These are phyloP conservation scores for Mycena polygramma DNA, from an alignment of 768 basidiomycete species.

Conservation along the genomic window DNA sequence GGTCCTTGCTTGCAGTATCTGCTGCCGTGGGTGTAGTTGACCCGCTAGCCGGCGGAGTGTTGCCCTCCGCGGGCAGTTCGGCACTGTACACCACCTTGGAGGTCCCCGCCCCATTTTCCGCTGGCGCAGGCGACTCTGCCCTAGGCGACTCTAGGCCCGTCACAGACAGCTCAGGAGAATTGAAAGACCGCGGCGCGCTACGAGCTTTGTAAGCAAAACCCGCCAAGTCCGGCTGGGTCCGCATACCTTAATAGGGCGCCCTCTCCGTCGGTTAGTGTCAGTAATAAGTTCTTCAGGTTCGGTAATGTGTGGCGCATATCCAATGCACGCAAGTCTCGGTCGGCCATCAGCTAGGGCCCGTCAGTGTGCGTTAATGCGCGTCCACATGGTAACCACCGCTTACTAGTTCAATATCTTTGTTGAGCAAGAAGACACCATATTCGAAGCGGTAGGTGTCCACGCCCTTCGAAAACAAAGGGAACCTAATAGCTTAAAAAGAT, in stretches of 20 bases:
- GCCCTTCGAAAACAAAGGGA: slow-evolving; percentile 93
- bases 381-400: slow-evolving; percentile 35
- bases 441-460: slow-evolving; percentile 98
- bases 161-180: slow-evolving; percentile 33
- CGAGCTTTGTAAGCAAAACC: slow-evolving; percentile 13
- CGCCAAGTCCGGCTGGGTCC: not conserved
- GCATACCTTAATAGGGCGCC: slow-evolving; percentile 52
- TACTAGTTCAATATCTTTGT: slow-evolving; percentile 98
- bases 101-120: slow-evolving; percentile 45
- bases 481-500: slow-evolving; percentile 63
- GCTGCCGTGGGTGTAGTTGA: slow-evolving; percentile 66
- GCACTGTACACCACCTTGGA: slow-evolving; percentile 50
- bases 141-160: slow-evolving; percentile 42
- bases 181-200: slow-evolving; percentile 31
- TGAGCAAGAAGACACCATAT: slow-evolving; percentile 96
- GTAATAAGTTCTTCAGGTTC: slow-evolving; percentile 93
- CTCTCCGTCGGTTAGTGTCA: slow-evolving; percentile 86
- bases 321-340: slow-evolving; percentile 87
- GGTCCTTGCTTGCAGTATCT: slow-evolving; percentile 51
- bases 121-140: slow-evolving; percentile 42
- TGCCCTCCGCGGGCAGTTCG: slow-evolving; percentile 47
- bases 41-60: slow-evolving; percentile 66
- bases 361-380: not conserved
- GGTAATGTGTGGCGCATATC: slow-evolving; percentile 97
- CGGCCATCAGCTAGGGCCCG: slow-evolving; percentile 83